Evolutionary conservation across 148 eudicot species (phyloP).

Genomic region (Hydrangea macrophylla): DNA sequence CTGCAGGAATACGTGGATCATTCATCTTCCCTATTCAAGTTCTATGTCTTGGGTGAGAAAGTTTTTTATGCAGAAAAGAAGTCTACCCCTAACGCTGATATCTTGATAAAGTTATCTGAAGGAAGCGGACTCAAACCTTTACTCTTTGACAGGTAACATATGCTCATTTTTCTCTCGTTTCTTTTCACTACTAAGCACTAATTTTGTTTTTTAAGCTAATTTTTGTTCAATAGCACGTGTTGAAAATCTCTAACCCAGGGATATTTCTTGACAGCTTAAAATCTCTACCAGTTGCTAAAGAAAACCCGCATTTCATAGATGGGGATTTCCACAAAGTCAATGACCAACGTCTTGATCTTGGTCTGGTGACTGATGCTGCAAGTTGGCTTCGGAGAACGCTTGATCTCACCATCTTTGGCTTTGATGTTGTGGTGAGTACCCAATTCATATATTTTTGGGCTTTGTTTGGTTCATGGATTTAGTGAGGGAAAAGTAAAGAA

Average conservation of each 20-base stretch:
- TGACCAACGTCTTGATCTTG: slow-evolving; percentile 45
- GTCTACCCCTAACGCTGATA: slow-evolving; percentile 68
- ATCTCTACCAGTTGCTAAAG: slow-evolving; percentile 67
- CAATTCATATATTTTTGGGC: slow-evolving; percentile 5
- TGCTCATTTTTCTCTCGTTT: neutral
- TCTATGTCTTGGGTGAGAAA: slow-evolving; percentile 74
- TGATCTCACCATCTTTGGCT: slow-evolving; percentile 83
- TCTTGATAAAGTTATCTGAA: slow-evolving; percentile 46
- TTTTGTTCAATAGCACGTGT: neutral
- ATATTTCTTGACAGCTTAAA: slow-evolving; percentile 53
- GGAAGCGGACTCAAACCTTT: slow-evolving; percentile 54
- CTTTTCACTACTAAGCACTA: neutral
- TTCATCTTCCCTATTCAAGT: slow-evolving; percentile 73
- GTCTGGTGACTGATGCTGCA: slow-evolving; percentile 76
- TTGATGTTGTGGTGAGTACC: slow-evolving; percentile 89
- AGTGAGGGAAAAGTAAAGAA: no score
- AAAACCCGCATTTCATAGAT: slow-evolving; percentile 26
- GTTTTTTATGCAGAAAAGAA: slow-evolving; percentile 76
- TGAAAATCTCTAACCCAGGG: neutral
- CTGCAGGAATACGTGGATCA: slow-evolving; percentile 93
- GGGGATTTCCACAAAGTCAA: slow-evolving; percentile 17
- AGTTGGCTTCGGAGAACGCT: slow-evolving; percentile 65
- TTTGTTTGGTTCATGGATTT: no score
- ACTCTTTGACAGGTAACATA: slow-evolving; percentile 72
- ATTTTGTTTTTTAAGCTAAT: slow-evolving; percentile 10